phyloP scores from a whole-genome alignment of 768 basidiomycete species.

The Tricholoma bakamatsutake region DNA sequence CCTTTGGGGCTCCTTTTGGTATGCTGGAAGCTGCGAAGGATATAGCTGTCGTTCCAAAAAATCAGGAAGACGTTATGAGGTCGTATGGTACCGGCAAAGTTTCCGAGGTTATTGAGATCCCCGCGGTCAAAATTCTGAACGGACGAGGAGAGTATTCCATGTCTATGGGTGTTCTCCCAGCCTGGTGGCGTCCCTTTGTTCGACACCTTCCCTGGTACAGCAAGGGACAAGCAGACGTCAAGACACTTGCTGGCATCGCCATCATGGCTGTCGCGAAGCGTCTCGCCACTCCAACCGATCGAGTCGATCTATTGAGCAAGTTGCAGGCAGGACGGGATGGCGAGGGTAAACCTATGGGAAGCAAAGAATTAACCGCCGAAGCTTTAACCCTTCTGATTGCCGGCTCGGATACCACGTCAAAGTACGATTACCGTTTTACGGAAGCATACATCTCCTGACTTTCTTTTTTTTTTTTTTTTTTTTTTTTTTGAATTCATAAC shows the following conservation, averaged over 20 bases:
- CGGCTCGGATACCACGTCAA: slow-evolving; percentile 90
- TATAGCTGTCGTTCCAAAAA: slow-evolving; percentile 59
- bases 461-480: no score
- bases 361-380: slow-evolving; percentile 84
- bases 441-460: slow-evolving; percentile 1
- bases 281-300: slow-evolving; percentile 59
- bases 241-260: slow-evolving; percentile 72
- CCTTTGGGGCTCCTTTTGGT: slow-evolving; percentile 85
- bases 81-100: slow-evolving; percentile 41
- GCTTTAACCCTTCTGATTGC: slow-evolving; percentile 82
- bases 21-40: slow-evolving; percentile 78
- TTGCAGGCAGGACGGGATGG: slow-evolving; percentile 75
- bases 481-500: slow-evolving; percentile 1
- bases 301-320: slow-evolving; percentile 77
- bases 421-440: slow-evolving; percentile 40
- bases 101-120: slow-evolving; percentile 52
- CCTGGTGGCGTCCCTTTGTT: slow-evolving; percentile 62
- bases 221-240: slow-evolving; percentile 58
- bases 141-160: slow-evolving; percentile 85
- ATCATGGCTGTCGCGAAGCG: slow-evolving; percentile 78
- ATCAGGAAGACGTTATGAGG: slow-evolving; percentile 48
- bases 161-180: slow-evolving; percentile 73
- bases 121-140: slow-evolving; percentile 83
- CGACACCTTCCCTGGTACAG: slow-evolving; percentile 72
- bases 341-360: slow-evolving; percentile 74